Percentiles rank a stretch among this genome's conserved stretches.
phyloP scores from a whole-genome alignment of 2,329 filamentous ascomycete species.

The Cercospora janseana region DNA sequence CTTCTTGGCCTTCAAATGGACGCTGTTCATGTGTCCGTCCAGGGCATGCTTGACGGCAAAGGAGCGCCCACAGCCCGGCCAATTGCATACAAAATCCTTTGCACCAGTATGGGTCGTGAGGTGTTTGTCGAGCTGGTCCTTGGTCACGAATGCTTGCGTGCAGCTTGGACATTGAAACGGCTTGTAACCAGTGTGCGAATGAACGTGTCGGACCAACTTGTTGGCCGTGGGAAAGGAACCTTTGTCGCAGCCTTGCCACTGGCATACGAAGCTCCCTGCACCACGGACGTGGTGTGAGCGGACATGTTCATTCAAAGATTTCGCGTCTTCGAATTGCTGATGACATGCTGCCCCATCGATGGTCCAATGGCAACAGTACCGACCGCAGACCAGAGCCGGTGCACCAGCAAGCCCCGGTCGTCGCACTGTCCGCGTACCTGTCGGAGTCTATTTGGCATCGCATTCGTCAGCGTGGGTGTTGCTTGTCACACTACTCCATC shows the following conservation, averaged over 20 bases:
- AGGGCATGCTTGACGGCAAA: slow-evolving; percentile 68
- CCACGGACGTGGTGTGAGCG: slow-evolving; percentile 50
- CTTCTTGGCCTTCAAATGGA: slow-evolving; percentile 52
- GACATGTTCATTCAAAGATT: slow-evolving; percentile 57
- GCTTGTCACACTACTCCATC: not conserved
- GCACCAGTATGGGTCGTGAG: slow-evolving; percentile 65
- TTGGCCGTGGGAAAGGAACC: slow-evolving; percentile 39
- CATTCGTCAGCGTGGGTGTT: not conserved
- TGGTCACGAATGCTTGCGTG: slow-evolving; percentile 60
- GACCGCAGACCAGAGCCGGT: slow-evolving; percentile 28
- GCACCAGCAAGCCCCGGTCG: slow-evolving; percentile 31
- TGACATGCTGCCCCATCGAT: slow-evolving; percentile 27
- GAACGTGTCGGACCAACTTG: slow-evolving; percentile 64
- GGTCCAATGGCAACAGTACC: slow-evolving; percentile 34
- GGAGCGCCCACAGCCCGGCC: slow-evolving; percentile 45
- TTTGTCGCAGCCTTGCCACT: slow-evolving; percentile 56
- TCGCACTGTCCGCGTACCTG: slow-evolving; percentile 22
- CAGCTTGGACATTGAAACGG: slow-evolving; percentile 53
- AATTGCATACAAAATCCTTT: slow-evolving; percentile 59
- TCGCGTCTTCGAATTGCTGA: slow-evolving; percentile 44
- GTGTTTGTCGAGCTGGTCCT: slow-evolving; percentile 67
- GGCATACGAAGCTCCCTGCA: slow-evolving; percentile 33
- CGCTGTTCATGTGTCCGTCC: slow-evolving; percentile 56
- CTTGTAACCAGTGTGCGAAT: slow-evolving; percentile 60
- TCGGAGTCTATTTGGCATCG: slow-evolving; percentile 19